Percentiles rank a stretch among this genome's conserved stretches.
These are phyloP conservation scores for Amesomyces nigricolor DNA, from an alignment of 2,329 filamentous ascomycete genomes.

Conservation along the genomic window DNA sequence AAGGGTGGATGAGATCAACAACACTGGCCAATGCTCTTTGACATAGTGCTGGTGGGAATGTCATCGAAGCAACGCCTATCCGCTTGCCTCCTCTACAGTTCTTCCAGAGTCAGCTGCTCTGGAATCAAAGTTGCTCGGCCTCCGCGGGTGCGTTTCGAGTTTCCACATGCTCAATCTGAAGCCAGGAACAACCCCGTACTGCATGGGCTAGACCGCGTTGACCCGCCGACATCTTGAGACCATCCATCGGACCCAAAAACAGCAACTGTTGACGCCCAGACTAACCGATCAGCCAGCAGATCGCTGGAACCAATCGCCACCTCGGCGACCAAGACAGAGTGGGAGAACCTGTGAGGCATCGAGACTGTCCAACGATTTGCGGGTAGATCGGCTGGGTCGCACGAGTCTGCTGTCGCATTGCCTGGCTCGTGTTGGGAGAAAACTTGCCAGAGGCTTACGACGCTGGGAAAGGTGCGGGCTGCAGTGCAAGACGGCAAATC, in stretches of 20 bases:
- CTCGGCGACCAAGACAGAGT: background rate
- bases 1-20: no score
- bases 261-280: background rate
- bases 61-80: no score
- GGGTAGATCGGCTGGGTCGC: constrained; percentile 9
- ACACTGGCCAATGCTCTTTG: no score
- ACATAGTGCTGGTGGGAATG: no score
- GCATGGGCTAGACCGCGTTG: background rate
- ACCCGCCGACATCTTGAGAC: background rate
- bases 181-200: constrained; percentile 10
- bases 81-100: no score
- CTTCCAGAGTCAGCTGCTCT: no score
- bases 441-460: constrained; percentile 10
- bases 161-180: constrained; percentile 2
- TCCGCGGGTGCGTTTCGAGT: background rate
- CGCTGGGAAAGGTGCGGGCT: background rate
- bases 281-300: background rate
- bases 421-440: constrained; percentile 9
- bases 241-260: background rate
- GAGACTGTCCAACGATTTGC: background rate
- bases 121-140: constrained; percentile 6
- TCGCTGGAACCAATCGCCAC: constrained; percentile 8
- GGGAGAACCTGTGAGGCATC: background rate
- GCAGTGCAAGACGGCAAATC: constrained; percentile 16
- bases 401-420: background rate